Percentiles rank a stretch among this genome's conserved stretches.
Evolutionary conservation across 345 rosid genomes (phyloP).

Genomic region (Physaria fendleri): DNA sequence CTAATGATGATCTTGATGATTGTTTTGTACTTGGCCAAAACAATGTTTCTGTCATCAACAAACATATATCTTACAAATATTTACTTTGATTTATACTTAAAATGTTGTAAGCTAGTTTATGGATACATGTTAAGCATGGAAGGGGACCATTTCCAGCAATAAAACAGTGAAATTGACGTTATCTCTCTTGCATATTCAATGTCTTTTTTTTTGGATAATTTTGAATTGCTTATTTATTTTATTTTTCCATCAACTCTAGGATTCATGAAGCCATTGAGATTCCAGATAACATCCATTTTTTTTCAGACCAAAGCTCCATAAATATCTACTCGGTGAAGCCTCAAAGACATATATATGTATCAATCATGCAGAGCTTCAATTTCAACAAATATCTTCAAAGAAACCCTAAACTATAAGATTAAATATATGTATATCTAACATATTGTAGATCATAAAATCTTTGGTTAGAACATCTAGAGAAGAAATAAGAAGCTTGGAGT

Average conservation of each 20-base stretch:
- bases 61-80: too few species aligned
- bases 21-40: constrained; percentile 11
- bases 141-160: constrained; percentile 34
- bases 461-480: background rate
- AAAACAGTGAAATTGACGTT: constrained; percentile 23
- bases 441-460: too few species aligned
- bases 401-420: constrained; percentile 22
- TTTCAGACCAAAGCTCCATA: too few species aligned
- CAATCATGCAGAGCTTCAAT: background rate
- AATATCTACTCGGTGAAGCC: too few species aligned
- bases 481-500: background rate
- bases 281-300: background rate
- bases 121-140: background rate
- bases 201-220: background rate
- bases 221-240: background rate
- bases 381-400: background rate
- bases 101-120: constrained; percentile 2
- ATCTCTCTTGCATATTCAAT: background rate
- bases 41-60: background rate
- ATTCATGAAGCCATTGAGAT: background rate
- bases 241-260: background rate
- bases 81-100: background rate
- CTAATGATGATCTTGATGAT: constrained; percentile 6
- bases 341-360: background rate
- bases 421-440: background rate